Percentiles rank a stretch among this genome's conserved stretches.
These are phyloP conservation scores for Chlamydomonas asymmetrica DNA, from an alignment of 139 green algal genomes.

Conservation along the genomic window DNA sequence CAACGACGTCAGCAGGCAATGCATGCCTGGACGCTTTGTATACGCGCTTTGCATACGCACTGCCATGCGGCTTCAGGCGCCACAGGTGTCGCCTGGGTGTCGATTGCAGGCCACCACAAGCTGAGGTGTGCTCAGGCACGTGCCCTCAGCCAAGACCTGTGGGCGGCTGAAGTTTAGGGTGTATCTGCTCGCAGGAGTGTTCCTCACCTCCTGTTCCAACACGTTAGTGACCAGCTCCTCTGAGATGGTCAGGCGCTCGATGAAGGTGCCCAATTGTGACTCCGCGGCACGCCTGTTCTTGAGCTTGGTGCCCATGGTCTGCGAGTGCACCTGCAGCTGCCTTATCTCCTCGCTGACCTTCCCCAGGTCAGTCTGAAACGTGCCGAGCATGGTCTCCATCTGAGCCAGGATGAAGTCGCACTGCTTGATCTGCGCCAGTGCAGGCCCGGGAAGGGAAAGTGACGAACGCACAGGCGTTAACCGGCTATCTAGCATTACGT, in stretches of 20 bases:
- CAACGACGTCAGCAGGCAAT: too few species aligned
- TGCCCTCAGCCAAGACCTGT: too few species aligned
- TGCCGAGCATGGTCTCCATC: constrained; percentile 89
- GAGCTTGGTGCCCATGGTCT: constrained; percentile 86
- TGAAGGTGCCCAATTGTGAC: constrained; percentile 74
- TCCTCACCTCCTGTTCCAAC: constrained; percentile 67
- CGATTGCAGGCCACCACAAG: too few species aligned
- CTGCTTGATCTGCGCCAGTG: constrained; percentile 70
- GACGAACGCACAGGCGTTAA: too few species aligned
- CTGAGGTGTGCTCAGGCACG: too few species aligned
- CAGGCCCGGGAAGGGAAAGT: too few species aligned
- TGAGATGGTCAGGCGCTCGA: constrained; percentile 82
- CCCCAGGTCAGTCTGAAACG: constrained; percentile 85
- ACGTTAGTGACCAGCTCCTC: constrained; percentile 83
- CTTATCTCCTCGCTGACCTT: constrained; percentile 79
- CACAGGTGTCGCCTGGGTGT: too few species aligned
- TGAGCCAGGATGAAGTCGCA: constrained; percentile 86
- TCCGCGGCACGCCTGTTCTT: constrained; percentile 79
- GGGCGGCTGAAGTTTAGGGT: background rate
- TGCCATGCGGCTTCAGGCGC: background rate
- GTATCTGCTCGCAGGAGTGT: too few species aligned
- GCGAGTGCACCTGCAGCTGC: constrained; percentile 81
- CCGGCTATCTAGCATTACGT: too few species aligned
- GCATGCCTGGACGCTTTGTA: too few species aligned
- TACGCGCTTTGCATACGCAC: background rate